Conservation (phyloP, 1,284 basidiomycete genomes). For the Lentinus polychrous region DNA sequence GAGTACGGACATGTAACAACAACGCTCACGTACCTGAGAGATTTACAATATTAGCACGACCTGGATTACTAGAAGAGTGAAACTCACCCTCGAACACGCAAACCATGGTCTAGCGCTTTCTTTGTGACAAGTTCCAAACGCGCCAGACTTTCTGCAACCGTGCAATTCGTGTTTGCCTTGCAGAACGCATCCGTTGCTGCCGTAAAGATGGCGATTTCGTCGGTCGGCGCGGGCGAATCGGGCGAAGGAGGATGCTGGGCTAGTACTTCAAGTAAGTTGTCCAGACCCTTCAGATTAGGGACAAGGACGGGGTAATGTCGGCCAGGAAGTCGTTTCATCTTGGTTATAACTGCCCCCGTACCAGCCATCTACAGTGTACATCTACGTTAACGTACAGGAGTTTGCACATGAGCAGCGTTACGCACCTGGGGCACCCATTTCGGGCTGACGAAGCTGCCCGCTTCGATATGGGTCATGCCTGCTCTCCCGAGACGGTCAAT, state of each 20-base stretch:
- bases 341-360: slow-evolving; percentile 63
- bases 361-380: slow-evolving; percentile 67
- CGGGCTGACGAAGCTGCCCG: slow-evolving; percentile 88
- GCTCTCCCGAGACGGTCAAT: slow-evolving; percentile 69
- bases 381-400: background rate
- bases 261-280: slow-evolving; percentile 55
- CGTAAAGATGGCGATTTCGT: slow-evolving; percentile 89
- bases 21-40: slow-evolving; percentile 76
- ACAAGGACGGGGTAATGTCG: slow-evolving; percentile 81
- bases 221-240: slow-evolving; percentile 39
- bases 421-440: slow-evolving; percentile 89
- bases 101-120: slow-evolving; percentile 51
- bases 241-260: slow-evolving; percentile 27
- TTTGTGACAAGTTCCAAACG: slow-evolving; percentile 59
- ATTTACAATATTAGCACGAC: background rate
- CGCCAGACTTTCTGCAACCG: slow-evolving; percentile 66
- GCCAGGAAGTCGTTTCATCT: slow-evolving; percentile 44
- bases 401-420: background rate
- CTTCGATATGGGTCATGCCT: slow-evolving; percentile 75
- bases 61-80: background rate
- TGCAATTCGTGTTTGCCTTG: slow-evolving; percentile 80
- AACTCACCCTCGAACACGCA: slow-evolving; percentile 56
- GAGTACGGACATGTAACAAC: slow-evolving; percentile 85
- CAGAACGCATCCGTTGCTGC: slow-evolving; percentile 86
- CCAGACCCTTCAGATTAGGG: slow-evolving; percentile 77